Evolutionary conservation across 2,329 filamentous ascomycete species (phyloP).

Genomic region (Cladosporium colombiae): DNA sequence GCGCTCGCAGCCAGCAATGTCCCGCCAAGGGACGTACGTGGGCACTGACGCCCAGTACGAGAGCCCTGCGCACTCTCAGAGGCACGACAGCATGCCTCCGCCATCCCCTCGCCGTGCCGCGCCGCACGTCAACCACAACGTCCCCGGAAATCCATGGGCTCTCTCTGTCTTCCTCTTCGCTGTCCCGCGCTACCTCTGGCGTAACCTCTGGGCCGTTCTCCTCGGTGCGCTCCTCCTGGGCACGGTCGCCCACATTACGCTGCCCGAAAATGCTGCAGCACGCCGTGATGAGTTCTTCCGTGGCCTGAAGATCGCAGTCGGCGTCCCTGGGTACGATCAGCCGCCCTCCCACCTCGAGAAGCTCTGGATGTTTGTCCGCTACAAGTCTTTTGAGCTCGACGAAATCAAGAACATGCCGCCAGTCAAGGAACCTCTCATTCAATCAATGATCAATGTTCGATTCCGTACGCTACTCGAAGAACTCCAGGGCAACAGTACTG

Average conservation of each 20-base stretch:
- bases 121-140: background rate
- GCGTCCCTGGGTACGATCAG: slow-evolving; percentile 10
- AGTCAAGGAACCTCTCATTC: background rate
- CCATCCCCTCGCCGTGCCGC: background rate
- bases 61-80: slow-evolving; percentile 1
- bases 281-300: slow-evolving; percentile 15
- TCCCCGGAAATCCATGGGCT: background rate
- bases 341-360: slow-evolving; percentile 8
- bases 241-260: background rate
- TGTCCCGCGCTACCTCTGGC: slow-evolving; percentile 19
- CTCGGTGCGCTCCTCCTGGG: slow-evolving; percentile 8
- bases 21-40: slow-evolving; percentile 15
- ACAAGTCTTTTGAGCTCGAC: background rate
- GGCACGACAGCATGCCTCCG: slow-evolving; percentile 8
- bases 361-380: slow-evolving; percentile 5
- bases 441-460: slow-evolving; percentile 5
- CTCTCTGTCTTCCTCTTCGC: slow-evolving; percentile 17
- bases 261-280: background rate
- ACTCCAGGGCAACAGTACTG: background rate
- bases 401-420: background rate
- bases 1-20: background rate
- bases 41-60: slow-evolving; percentile 16
- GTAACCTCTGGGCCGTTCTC: slow-evolving; percentile 19
- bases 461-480: background rate
- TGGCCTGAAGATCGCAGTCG: background rate